Conservation (phyloP, 2,329 filamentous ascomycete genomes). For the Exophiala sp. region DNA sequence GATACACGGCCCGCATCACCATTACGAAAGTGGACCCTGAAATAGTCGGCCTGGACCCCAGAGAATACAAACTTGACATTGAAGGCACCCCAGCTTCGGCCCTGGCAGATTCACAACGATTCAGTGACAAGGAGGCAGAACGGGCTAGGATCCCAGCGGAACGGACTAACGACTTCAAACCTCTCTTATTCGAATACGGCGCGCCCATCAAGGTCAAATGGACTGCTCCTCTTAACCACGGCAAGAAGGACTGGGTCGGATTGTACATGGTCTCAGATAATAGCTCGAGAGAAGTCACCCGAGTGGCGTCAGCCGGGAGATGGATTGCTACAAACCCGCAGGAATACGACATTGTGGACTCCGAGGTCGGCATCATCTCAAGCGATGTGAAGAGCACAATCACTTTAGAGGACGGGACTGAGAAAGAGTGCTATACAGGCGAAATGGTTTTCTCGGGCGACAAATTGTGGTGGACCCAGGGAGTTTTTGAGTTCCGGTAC, state of each 20-base stretch:
- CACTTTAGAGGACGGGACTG: conserved; percentile 32
- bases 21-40: conserved; percentile 75
- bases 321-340: conserved; percentile 79
- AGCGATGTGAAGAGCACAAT: conserved; percentile 56
- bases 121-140: conserved; percentile 67
- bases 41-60: conserved; percentile 69
- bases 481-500: conserved; percentile 94
- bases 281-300: conserved; percentile 73
- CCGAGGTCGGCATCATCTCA: conserved; percentile 69
- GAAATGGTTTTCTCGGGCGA: conserved; percentile 86
- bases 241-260: conserved; percentile 89
- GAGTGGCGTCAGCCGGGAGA: conserved; percentile 76
- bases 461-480: conserved; percentile 95
- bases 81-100: conserved; percentile 57
- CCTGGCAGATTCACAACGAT: conserved; percentile 51
- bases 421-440: conserved; percentile 60
- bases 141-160: conserved; percentile 61
- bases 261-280: conserved; percentile 96
- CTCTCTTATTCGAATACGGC: conserved; percentile 79
- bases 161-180: conserved; percentile 56
- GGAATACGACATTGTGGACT: conserved; percentile 66
- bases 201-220: conserved; percentile 83
- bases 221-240: conserved; percentile 81
- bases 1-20: conserved; percentile 78
- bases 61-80: conserved; percentile 71